Conservation (phyloP, 257 asterid species). For the Dorcoceras hygrometricum region DNA sequence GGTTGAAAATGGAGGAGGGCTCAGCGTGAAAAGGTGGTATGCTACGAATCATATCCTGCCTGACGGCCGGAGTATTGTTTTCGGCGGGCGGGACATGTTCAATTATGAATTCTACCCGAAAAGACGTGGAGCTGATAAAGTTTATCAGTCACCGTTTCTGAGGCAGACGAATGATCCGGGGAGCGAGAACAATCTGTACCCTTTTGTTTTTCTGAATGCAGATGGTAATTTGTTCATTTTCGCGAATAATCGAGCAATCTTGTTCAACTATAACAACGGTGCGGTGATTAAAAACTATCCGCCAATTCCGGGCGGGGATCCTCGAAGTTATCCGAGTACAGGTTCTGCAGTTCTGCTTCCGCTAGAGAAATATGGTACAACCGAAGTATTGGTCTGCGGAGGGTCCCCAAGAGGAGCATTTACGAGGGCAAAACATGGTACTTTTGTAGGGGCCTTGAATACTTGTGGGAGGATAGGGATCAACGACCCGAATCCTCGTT, state of each 20-base stretch:
- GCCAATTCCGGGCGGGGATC: conserved; percentile 45
- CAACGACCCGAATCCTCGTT: conserved; percentile 37
- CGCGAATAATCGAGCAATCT: conserved; percentile 46
- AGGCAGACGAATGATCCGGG: conserved; percentile 33
- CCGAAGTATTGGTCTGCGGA: conserved; percentile 50
- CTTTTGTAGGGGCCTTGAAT: conserved; percentile 36
- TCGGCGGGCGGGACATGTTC: conserved; percentile 45
- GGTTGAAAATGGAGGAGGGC: conserved; percentile 27
- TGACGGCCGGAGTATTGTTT: conserved; percentile 38
- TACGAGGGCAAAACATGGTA: conserved; percentile 27
- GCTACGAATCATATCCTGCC: conserved; percentile 48
- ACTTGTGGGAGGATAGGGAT: conserved; percentile 49
- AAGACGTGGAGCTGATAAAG: neutral
- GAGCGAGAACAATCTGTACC: conserved; percentile 49
- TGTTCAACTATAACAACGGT: conserved; percentile 29
- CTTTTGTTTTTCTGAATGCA: conserved; percentile 40
- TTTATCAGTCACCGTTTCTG: conserved; percentile 32
- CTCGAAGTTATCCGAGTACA: conserved; percentile 57
- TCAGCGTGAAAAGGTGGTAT: conserved; percentile 41
- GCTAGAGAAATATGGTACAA: conserved; percentile 12
- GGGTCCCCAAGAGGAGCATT: conserved; percentile 55
- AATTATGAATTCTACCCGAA: conserved; percentile 52
- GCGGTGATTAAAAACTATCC: conserved; percentile 36
- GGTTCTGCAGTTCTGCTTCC: conserved; percentile 69
- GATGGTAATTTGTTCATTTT: conserved; percentile 57